These are phyloP conservation scores for Vanrija sp. DNA, from an alignment of 1,284 basidiomycete species.

Conservation along the genomic window DNA sequence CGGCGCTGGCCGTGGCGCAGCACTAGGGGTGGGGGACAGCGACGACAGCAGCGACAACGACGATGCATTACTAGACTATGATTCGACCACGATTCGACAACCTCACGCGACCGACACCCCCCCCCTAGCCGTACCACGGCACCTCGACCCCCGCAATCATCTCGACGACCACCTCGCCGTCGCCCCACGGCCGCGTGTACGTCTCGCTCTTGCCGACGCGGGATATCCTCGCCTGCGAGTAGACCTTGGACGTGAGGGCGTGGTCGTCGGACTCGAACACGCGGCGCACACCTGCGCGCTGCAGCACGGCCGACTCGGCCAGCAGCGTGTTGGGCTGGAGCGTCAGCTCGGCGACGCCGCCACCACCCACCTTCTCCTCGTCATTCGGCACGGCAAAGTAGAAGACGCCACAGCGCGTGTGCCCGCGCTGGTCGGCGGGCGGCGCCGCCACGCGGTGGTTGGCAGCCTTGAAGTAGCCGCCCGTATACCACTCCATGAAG, in stretches of 20 bases:
- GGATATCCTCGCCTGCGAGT: constrained; percentile 20
- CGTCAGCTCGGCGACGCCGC: background rate
- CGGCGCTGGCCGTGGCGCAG: too few relatives aligned
- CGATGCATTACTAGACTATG: too few relatives aligned
- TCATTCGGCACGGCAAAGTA: constrained; percentile 51
- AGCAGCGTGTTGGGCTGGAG: constrained; percentile 33
- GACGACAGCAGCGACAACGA: too few relatives aligned
- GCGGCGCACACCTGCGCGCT: constrained; percentile 9
- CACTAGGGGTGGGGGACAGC: too few relatives aligned
- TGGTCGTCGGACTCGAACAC: constrained; percentile 16
- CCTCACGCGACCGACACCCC: background rate
- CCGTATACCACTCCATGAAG: constrained; percentile 31
- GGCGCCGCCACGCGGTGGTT: constrained; percentile 49
- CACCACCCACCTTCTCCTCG: constrained; percentile 26
- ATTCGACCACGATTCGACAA: too few relatives aligned
- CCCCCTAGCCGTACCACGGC: constrained; percentile 15
- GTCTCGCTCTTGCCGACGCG: constrained; percentile 27
- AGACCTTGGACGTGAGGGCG: constrained; percentile 17
- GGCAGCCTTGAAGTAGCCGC: constrained; percentile 38
- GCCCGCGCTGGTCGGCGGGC: constrained; percentile 45
- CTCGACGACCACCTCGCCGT: constrained; percentile 22
- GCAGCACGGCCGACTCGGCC: constrained; percentile 33
- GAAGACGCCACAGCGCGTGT: constrained; percentile 45
- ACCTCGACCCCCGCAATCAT: constrained; percentile 23
- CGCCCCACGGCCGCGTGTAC: constrained; percentile 22